These are phyloP conservation scores for Diplodia corticola DNA, from an alignment of 2,329 filamentous ascomycete genomes.

Conservation along the genomic window DNA sequence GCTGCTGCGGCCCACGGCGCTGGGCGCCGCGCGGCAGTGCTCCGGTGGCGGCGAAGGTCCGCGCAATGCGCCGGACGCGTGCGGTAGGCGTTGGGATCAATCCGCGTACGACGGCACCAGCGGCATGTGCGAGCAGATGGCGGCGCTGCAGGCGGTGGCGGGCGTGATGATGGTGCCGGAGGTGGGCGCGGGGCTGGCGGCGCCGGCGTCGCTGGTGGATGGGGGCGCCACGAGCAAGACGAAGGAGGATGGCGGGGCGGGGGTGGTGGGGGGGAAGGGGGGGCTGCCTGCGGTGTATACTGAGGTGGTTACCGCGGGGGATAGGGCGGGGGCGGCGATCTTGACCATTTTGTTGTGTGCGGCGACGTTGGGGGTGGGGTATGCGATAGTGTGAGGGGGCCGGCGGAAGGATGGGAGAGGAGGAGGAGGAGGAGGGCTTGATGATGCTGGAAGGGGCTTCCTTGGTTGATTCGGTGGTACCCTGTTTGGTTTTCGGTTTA, in stretches of 20 bases:
- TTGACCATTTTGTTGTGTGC: neutral
- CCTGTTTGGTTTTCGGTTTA: too few species aligned
- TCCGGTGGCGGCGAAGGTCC: constrained; percentile 45
- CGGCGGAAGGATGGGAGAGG: neutral
- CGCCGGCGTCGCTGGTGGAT: constrained; percentile 49
- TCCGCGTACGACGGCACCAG: constrained; percentile 46
- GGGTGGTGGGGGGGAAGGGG: neutral
- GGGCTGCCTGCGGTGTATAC: constrained; percentile 17
- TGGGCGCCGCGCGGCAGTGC: constrained; percentile 56
- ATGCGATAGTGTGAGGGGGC: constrained; percentile 27
- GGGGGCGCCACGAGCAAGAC: constrained; percentile 55
- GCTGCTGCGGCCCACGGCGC: constrained; percentile 54
- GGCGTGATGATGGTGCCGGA: constrained; percentile 41
- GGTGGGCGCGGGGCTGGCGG: constrained; percentile 25
- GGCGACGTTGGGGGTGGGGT: constrained; percentile 8
- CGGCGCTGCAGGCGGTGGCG: constrained; percentile 56
- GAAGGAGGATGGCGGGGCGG: constrained; percentile 41
- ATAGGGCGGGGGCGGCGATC: constrained; percentile 44
- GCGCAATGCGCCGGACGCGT: constrained; percentile 40
- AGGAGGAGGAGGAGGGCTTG: neutral
- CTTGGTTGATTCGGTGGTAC: neutral
- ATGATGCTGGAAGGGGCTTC: too few species aligned
- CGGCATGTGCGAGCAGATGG: constrained; percentile 61
- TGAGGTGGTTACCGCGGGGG: constrained; percentile 36
- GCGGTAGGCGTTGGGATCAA: constrained; percentile 47